Evolutionary conservation across 1,139 yeast genomes (phyloP), one percentile per base, ranked within the genome.

Genomic region (Casaregolazyma suthepensis): DNA sequence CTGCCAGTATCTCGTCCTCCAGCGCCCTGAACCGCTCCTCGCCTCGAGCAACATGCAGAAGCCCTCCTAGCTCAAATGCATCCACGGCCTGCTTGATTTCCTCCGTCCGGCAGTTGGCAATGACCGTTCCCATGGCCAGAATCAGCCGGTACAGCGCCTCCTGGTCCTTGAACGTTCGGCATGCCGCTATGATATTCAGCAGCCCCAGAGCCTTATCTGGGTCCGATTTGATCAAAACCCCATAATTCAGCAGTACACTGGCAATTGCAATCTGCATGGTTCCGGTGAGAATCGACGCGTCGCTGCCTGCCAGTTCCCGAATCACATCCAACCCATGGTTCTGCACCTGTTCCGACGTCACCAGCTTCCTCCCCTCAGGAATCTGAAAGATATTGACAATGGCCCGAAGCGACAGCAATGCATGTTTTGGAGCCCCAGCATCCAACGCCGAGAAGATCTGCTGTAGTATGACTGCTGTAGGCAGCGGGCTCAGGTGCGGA

Each of bases 141-240:
- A 76, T 58, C 18, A 80, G 60, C 57, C 90, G 73, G 66, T 83
- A 84, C 0, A 76, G 73, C 1, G 86, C 77, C 63, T 84, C 90
- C n/a, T 76, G 68, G 37, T 54, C 61, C 22, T 53, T 54, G 35
- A 65, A 57, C n/a, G 47, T 50, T 15, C 57, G 52, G 38, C 62
- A 52, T 29, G 46, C 54, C 17, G 46, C 66, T 60, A 42, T 71
- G 54, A 20, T 66, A 66, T 48, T 66, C 65, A 15, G 68, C 58
- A 51, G 70, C 40, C 43, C 64, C 54, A 45, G 62, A 31, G 38
- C 68, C 52, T 42, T 54, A 26, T 57, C 61, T 12, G 62, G 59
- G 46, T 61, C 62, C 26, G 59, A 62, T 17, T 65, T 59, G 5
- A 69, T 61, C 49, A 71, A 62, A 2, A 74, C 73, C 1, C 81